A percentile compares a stretch with the other conserved stretches of the same genome.
Evolutionary conservation across 768 basidiomycete species (phyloP).

Genomic region (Suillus plorans): DNA sequence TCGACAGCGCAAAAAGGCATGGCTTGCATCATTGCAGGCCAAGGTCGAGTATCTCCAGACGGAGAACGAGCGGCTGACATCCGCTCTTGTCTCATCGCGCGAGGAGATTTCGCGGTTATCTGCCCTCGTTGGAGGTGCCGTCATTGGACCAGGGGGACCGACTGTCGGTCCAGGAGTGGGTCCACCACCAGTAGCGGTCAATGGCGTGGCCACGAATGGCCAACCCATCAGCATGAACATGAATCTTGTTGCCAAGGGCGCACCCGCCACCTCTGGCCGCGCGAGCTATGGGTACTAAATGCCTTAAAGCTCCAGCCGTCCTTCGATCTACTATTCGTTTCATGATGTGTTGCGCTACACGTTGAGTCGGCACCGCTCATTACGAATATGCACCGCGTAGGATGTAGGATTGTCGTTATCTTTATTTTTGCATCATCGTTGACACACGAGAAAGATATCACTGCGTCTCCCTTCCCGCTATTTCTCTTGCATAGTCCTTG

Average conservation of each 20-base stretch:
- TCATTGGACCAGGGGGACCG: constrained; percentile 43
- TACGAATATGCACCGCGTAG: not conserved
- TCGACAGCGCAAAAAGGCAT: constrained; percentile 98
- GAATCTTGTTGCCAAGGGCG: constrained; percentile 38
- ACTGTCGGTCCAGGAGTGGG: constrained; percentile 30
- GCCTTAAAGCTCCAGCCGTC: constrained; percentile 5
- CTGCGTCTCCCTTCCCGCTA: not conserved
- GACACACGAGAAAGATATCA: not conserved
- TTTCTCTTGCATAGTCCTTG: not conserved
- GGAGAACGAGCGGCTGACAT: constrained; percentile 92
- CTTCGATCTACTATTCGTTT: constrained; percentile 8
- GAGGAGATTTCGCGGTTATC: constrained; percentile 90
- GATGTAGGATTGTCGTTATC: constrained; percentile 1
- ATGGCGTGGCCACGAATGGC: constrained; percentile 27
- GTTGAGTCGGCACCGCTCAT: not conserved
- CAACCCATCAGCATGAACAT: constrained; percentile 45
- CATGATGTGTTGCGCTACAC: constrained; percentile 15
- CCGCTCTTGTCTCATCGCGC: constrained; percentile 81
- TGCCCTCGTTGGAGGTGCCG: constrained; percentile 66
- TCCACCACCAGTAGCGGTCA: constrained; percentile 23
- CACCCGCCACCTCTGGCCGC: constrained; percentile 28
- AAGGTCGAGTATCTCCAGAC: constrained; percentile 91
- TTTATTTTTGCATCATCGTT: not conserved
- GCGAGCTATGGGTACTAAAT: constrained; percentile 43
- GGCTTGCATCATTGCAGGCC: constrained; percentile 89